A percentile compares a stretch with the other conserved stretches of the same genome.
These are phyloP conservation scores for Dipodascus albidus DNA, from an alignment of 805 yeast genomes.

Conservation along the genomic window DNA sequence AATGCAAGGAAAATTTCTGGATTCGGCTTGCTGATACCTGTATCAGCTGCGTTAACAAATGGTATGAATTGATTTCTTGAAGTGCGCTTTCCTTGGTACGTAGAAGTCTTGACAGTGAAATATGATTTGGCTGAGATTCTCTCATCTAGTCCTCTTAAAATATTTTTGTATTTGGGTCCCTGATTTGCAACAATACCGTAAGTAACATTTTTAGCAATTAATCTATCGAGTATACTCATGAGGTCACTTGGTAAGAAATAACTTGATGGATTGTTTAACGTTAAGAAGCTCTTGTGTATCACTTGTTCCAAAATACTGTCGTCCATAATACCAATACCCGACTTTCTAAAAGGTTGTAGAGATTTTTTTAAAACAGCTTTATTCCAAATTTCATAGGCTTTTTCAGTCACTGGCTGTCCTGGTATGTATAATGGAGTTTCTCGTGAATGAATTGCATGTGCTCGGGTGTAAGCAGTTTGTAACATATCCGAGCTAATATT, in stretches of 20 bases:
- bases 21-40: neutral
- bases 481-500: neutral
- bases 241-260: neutral
- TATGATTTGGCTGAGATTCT: neutral
- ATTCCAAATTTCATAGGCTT: neutral
- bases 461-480: neutral
- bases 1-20: neutral
- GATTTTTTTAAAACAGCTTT: neutral
- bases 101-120: neutral
- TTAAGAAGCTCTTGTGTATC: neutral
- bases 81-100: neutral
- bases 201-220: neutral
- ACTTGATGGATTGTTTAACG: neutral
- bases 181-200: conserved; percentile 1
- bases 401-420: neutral
- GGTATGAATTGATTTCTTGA: neutral
- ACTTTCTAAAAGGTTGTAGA: neutral
- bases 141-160: neutral
- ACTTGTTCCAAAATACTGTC: neutral
- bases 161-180: neutral
- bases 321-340: neutral
- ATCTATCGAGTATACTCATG: neutral
- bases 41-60: neutral
- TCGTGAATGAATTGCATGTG: neutral
- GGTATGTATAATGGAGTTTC: neutral